A percentile compares a stretch with the other conserved stretches of the same genome.
Conservation (phyloP, 1,284 basidiomycete species). For the Lentinus polychrous region DNA sequence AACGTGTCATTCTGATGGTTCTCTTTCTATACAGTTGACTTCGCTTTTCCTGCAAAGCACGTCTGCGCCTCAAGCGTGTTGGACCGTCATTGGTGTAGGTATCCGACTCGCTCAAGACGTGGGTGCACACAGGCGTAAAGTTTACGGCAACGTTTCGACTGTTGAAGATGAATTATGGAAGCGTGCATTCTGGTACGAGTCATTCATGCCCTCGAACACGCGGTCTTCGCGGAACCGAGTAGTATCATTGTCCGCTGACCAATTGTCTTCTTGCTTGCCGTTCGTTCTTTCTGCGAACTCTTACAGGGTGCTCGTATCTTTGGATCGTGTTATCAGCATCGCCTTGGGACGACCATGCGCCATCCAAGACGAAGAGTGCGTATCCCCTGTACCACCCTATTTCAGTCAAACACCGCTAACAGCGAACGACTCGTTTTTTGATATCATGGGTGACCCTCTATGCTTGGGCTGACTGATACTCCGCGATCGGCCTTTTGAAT, state of each 20-base stretch:
- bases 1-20: background rate
- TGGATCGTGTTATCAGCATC: conserved; percentile 59
- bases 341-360: conserved; percentile 71
- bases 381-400: too few relatives aligned
- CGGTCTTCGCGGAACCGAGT: background rate
- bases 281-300: background rate
- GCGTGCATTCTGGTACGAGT: conserved; percentile 62
- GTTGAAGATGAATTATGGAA: conserved; percentile 48
- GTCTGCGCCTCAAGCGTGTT: conserved; percentile 38
- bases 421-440: too few relatives aligned
- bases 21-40: conserved; percentile 22
- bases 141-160: conserved; percentile 19
- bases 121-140: conserved; percentile 31
- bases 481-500: too few relatives aligned
- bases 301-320: conserved; percentile 54
- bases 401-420: too few relatives aligned
- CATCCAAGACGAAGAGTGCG: conserved; percentile 77
- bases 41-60: conserved; percentile 33
- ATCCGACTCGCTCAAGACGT: conserved; percentile 40
- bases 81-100: conserved; percentile 42
- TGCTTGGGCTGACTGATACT: too few relatives aligned
- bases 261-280: background rate
- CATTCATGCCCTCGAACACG: background rate
- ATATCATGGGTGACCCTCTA: too few relatives aligned
- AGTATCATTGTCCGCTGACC: too few relatives aligned